Evolutionary conservation across 2,329 filamentous ascomycete genomes (phyloP).

Genomic region (Alternaria brassicae): DNA sequence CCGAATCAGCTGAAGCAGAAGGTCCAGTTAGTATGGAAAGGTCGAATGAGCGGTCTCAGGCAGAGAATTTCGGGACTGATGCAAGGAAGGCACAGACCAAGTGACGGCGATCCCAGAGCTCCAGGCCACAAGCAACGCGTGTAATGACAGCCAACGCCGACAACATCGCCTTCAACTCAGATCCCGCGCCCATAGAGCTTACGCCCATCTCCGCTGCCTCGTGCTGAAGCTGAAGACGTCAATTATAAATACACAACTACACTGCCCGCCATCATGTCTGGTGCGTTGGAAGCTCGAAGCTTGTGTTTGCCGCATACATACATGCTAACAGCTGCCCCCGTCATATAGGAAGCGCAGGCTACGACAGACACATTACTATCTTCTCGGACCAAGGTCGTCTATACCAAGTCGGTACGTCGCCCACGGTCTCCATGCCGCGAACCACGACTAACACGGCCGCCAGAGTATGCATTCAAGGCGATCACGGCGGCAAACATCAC

Average conservation of each 20-base stretch:
- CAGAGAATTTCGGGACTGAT: constrained; percentile 45
- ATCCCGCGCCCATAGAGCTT: constrained; percentile 35
- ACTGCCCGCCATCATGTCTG: constrained; percentile 50
- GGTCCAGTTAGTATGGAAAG: constrained; percentile 33
- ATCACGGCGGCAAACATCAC: constrained; percentile 99
- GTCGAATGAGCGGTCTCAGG: constrained; percentile 45
- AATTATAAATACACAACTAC: constrained; percentile 27
- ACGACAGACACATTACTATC: constrained; percentile 99
- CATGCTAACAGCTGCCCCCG: constrained; percentile 40
- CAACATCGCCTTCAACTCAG: constrained; percentile 32
- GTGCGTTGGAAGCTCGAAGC: constrained; percentile 38
- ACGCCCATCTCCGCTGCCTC: constrained; percentile 38
- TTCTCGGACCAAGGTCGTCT: constrained; percentile 98
- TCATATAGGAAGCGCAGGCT: constrained; percentile 64
- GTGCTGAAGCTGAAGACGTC: constrained; percentile 38
- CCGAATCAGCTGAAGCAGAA: constrained; percentile 45
- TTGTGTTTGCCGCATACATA: constrained; percentile 23
- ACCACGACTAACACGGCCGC: constrained; percentile 10
- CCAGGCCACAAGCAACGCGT: constrained; percentile 48
- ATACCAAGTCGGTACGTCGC: constrained; percentile 93
- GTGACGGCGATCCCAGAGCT: constrained; percentile 36
- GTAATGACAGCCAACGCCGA: constrained; percentile 32
- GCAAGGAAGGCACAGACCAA: constrained; percentile 26
- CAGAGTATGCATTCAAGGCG: constrained; percentile 99
- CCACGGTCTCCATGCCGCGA: constrained; percentile 4